Conservation (phyloP, 129 eudicot species). For the Saussurea involucrata region DNA sequence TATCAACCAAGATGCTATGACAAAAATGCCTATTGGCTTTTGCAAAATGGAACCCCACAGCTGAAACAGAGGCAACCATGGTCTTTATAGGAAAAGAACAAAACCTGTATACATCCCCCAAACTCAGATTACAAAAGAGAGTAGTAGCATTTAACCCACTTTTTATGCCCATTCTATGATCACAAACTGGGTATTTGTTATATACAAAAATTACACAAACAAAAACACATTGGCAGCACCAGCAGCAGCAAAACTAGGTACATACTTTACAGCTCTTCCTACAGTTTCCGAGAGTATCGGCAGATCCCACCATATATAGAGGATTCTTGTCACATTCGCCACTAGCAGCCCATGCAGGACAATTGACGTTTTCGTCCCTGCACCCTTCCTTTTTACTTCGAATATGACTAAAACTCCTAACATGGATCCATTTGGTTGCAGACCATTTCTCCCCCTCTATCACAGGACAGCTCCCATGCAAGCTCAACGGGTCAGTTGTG, state of each 20-base stretch:
- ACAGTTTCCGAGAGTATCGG: slow-evolving; percentile 37
- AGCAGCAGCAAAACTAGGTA: slow-evolving; percentile 14
- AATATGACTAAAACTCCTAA: slow-evolving; percentile 48
- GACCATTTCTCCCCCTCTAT: slow-evolving; percentile 89
- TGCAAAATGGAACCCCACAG: not conserved
- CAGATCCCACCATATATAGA: slow-evolving; percentile 56
- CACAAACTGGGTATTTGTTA: not conserved
- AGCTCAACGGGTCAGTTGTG: slow-evolving; percentile 56
- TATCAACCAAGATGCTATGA: not conserved
- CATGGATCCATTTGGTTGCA: slow-evolving; percentile 92
- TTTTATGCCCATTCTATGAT: not conserved
- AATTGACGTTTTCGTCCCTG: slow-evolving; percentile 40
- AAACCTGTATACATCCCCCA: not conserved
- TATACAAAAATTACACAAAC: not conserved
- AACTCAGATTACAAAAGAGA: not conserved
- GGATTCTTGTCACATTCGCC: slow-evolving; percentile 82
- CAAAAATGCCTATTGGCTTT: not conserved
- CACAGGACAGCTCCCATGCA: slow-evolving; percentile 89
- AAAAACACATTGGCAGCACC: not conserved
- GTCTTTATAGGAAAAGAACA: not conserved
- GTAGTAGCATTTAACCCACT: not conserved
- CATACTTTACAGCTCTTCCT: slow-evolving; percentile 75
- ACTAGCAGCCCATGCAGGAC: slow-evolving; percentile 52
- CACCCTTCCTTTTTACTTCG: slow-evolving; percentile 31
- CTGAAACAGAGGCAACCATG: not conserved